A percentile compares a stretch with the other conserved stretches of the same genome.
These are phyloP conservation scores for Apiospora hydei DNA, from an alignment of 2,329 filamentous ascomycete genomes.

Conservation along the genomic window DNA sequence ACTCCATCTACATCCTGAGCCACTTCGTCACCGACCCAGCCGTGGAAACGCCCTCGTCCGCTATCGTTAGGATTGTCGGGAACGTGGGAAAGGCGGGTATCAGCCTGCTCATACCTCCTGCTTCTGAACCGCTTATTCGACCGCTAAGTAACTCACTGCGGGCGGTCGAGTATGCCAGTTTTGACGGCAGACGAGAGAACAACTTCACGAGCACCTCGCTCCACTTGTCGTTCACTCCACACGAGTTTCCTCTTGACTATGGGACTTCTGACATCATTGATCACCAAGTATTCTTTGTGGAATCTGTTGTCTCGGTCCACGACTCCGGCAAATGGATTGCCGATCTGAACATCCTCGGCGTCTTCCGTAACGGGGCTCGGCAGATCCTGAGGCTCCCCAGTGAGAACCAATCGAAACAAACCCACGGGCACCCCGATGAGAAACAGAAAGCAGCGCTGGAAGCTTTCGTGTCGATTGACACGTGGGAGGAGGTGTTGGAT, in stretches of 20 bases:
- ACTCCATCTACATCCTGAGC: slow-evolving; percentile 23
- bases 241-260: slow-evolving; percentile 17
- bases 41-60: background rate
- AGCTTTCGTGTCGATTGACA: background rate
- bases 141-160: slow-evolving; percentile 14
- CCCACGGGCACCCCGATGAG: background rate
- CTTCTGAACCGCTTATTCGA: background rate
- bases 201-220: slow-evolving; percentile 21
- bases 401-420: background rate
- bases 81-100: background rate
- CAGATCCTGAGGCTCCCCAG: background rate
- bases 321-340: slow-evolving; percentile 21
- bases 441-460: background rate
- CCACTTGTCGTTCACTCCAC: slow-evolving; percentile 6
- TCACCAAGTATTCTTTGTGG: slow-evolving; percentile 9
- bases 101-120: background rate
- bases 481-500: too few relatives aligned
- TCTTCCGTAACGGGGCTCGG: background rate
- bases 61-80: background rate
- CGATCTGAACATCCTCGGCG: background rate
- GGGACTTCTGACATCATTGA: background rate
- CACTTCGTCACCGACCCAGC: slow-evolving; percentile 17
- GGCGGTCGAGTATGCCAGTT: background rate
- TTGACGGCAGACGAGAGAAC: slow-evolving; percentile 20
- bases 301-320: background rate